Evolutionary conservation across 805 yeast genomes (phyloP), one percentile per base, ranked within the genome.

Genomic region (Yarrowia keelungensis): DNA sequence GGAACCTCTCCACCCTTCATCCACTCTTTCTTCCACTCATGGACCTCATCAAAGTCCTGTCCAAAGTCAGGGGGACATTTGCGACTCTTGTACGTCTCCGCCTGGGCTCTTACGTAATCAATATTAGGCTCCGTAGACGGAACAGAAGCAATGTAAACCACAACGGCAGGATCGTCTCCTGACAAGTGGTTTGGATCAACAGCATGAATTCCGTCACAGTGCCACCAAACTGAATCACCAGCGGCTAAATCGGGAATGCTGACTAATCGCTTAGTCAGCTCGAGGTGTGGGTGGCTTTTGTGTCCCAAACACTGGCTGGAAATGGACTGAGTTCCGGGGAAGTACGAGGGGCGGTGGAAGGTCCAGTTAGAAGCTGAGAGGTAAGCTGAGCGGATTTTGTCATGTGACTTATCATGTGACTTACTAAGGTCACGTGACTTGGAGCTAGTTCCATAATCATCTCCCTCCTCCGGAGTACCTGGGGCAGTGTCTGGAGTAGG

Each of bases 121-220:
- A 41, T 7, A 32, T 56, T 56, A 2, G 22, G 10, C 36, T 22
- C 14, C 3, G 62, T 56, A 2, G 62, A 15, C 10, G 62, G 62
- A 4, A 56, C 62, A 12, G 62, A 41, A 7, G 62, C 26, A 42
- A 56, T 42, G 22, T 56, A 56, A 4, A 56, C 62, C 7, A 56
- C 62, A 4, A 56, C 62, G 2, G 62, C 62, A n/a, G 62, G 62
- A 8, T 41, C 47, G 3, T 22, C 38, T 0, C 36, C 39, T 4
- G 14, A 14, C 8, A 22, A 2, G 7, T 56, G 62, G 12, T 41
- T 41, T 11, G 62, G 62, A 10, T 56, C 62, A 4, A 56, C 62
- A 9, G 62, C 62, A 26, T 56, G 62, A 19, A 56, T 56, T 2
- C 62, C 62, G 32, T 56, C 62, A 26, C 62, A 56, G 41, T 56